Evolutionary conservation across 176 grass and related monocot genomes (phyloP), one percentile per base, ranked within the genome.

Genomic region (Zoysia japonica): DNA sequence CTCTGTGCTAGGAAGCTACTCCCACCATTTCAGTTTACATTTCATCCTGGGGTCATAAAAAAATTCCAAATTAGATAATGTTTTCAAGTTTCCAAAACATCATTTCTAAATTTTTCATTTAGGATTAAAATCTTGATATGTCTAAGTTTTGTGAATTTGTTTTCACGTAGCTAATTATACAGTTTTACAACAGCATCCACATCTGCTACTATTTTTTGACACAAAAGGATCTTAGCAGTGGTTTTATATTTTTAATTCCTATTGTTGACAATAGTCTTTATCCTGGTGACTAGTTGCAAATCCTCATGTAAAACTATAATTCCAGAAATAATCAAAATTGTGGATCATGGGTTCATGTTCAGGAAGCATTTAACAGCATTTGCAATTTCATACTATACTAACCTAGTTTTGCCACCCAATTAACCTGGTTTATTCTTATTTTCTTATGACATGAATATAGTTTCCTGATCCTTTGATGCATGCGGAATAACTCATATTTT

Each of bases 381-480:
- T 76, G n/a, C 10, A 16, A 70, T 50, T 66, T 13, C 49, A 45
- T 79, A 76, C 80, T 71, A 71, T 73, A 67, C 9, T 41, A 65
- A 46, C 38, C 63, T 64, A 65, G 5, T 57, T 56, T 65, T 69
- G 42, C 41, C 8, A 65, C 67, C 20, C 14, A 36, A 37, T 8
- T 17, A 50, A 20, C 17, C 72, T 76, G 67, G 12, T 49, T 49
- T 67, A 36, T 17, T 59, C 52, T 16, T 35, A 61, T 20, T 67
- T 39, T 11, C 40, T 73, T 59, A 59, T 20, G 55, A 8, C 20
- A 59, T 20, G n/a, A 59, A 59, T 7, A 6, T n/a, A 59, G 17
- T 47, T 64, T 67, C 11, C 35, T 72, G 5, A 42, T 78, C 52
- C 43, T 44, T 38, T 65, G 69, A 59, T 40, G 48, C 53, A 68